phyloP scores from a whole-genome alignment of 2,329 filamentous ascomycete species.

The Fusarium caatingaense region DNA sequence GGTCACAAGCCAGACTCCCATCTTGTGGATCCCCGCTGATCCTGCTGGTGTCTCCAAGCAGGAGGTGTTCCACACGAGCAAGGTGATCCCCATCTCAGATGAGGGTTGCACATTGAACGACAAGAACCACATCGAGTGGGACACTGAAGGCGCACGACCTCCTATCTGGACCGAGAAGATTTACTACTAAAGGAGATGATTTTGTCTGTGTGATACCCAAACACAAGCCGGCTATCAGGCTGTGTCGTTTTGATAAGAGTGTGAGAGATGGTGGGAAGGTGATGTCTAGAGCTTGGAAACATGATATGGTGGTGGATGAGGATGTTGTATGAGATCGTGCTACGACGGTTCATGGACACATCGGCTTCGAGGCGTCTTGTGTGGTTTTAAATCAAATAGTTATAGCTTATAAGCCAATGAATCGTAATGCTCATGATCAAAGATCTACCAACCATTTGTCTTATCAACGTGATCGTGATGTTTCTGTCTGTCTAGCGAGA shows the following conservation, averaged over 20 bases:
- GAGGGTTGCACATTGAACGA: conserved; percentile 76
- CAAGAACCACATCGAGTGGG: conserved; percentile 63
- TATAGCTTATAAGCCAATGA: conserved; percentile 25
- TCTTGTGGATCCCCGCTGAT: conserved; percentile 83
- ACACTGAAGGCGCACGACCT: conserved; percentile 55
- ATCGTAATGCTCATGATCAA: conserved; percentile 35
- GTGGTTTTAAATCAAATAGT: conserved; percentile 14
- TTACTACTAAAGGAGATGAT: conserved; percentile 52
- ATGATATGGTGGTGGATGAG: neutral
- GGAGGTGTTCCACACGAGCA: conserved; percentile 74
- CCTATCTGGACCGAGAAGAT: conserved; percentile 60
- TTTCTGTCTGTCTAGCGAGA: neutral
- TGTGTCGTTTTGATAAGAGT: conserved; percentile 30
- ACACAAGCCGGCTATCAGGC: conserved; percentile 39
- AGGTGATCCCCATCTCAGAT: conserved; percentile 77
- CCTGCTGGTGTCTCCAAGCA: conserved; percentile 75
- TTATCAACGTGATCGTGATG: neutral
- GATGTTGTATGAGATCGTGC: conserved; percentile 3
- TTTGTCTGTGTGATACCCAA: conserved; percentile 45
- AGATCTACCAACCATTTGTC: too few relatives aligned
- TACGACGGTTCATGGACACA: neutral
- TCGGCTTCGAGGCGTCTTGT: neutral
- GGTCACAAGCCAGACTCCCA: conserved; percentile 68
- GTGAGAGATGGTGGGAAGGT: neutral
- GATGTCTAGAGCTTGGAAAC: conserved; percentile 2